These are phyloP conservation scores for Rhizopogon roseolus DNA, from an alignment of 768 basidiomycete genomes.

Conservation along the genomic window DNA sequence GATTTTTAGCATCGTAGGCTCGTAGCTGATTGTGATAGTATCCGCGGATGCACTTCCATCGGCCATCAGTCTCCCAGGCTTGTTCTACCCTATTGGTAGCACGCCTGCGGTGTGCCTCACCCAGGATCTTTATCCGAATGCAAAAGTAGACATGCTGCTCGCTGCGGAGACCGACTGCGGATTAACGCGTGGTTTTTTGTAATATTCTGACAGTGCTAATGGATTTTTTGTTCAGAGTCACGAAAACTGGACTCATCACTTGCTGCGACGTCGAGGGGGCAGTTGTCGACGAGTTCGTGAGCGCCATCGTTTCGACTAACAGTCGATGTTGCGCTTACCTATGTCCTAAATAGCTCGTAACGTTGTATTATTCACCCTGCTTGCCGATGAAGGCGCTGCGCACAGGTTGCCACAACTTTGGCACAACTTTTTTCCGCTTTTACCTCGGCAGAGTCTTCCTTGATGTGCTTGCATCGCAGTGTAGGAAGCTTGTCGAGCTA, in stretches of 20 bases:
- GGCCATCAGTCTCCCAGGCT: too few relatives aligned
- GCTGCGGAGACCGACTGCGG: too few relatives aligned
- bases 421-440: constrained; percentile 29
- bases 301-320: neutral
- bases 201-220: neutral
- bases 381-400: constrained; percentile 18
- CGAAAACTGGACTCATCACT: constrained; percentile 23
- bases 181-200: constrained; percentile 20
- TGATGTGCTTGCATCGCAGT: constrained; percentile 22
- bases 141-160: constrained; percentile 43
- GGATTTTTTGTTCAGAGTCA: constrained; percentile 8
- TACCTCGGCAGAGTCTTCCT: constrained; percentile 18
- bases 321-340: neutral
- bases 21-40: too few relatives aligned
- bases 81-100: constrained; percentile 59
- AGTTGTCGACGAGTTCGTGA: constrained; percentile 25
- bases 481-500: constrained; percentile 16
- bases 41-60: too few relatives aligned
- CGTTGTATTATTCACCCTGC: constrained; percentile 21
- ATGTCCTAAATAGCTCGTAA: constrained; percentile 20
- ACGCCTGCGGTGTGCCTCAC: constrained; percentile 49
- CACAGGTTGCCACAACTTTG: constrained; percentile 15
- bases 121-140: constrained; percentile 41
- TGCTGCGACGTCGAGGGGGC: constrained; percentile 26
- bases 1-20: too few relatives aligned